Base-by-base conservation (phyloP, 257 asterid genomes). In the Solanum habrochaites region DNA sequence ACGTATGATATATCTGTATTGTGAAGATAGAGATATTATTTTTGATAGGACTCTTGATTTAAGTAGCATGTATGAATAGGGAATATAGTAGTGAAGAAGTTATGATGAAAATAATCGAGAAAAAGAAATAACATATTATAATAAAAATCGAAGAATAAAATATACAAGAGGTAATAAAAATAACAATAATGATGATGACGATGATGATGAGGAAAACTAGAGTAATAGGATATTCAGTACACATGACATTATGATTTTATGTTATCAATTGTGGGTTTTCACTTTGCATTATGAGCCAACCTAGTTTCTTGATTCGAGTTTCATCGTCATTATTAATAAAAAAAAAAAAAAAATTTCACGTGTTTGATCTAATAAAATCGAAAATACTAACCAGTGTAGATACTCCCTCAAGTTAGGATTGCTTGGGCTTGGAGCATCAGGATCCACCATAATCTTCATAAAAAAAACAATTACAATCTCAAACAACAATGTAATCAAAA, bases 341-440 rank as follows among this genome's bases (percentile, higher is more conserved):
- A 62, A n/a, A n/a, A 1, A 1, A 32, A 0, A 32, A 32, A 32
- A 32, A 0, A 32, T 64, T 64, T n/a, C 0, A 64, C 7, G 7
- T 64, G 14, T 64, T 64, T 64, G 1, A 25, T 62, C 35, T 66
- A 23, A 23, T 62, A 3, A 23, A 1, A 66, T 25, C 72, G 27
- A 12, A 2, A 25, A 12, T 2, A 83, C 82, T 83, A 27, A 93
- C 97, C 97, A 94, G 93, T 94, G 95, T 83, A 94, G 86, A 88
- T 94, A 93, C 85, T 94, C 95, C 21, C 95, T 82, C 31, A 93
- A 92, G 85, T 11, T 87, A 1, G 97, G 94, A 31, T 93, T 90
- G 83, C 94, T 94, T 23, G 97, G 97, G 85, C 93, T 92, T 9
- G 95, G 97, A 84, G 97, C 97, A 92, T 94, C 97, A 40, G 97